These are phyloP conservation scores for Solanum hybrid DNA, from an alignment of 305 asterid species.

Conservation along the genomic window DNA sequence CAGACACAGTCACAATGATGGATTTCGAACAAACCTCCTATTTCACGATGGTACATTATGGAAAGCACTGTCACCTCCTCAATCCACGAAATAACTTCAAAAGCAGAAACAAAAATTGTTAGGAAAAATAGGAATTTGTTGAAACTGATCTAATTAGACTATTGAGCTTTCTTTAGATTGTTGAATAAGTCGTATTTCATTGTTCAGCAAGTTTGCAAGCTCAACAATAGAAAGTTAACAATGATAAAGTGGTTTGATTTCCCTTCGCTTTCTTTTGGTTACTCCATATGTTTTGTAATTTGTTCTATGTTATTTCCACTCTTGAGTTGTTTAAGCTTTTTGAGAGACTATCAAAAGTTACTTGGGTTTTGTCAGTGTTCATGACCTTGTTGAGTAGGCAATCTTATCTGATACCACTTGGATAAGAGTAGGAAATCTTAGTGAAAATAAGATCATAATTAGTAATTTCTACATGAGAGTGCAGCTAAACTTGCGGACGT, in stretches of 20 bases:
- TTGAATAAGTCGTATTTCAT: background rate
- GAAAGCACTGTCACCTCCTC: background rate
- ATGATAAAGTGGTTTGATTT: background rate
- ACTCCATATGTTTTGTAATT: background rate
- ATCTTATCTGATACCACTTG: background rate
- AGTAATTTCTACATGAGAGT: background rate
- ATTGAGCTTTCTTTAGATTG: background rate
- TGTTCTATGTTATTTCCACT: background rate
- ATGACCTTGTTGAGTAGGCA: background rate
- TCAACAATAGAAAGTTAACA: background rate
- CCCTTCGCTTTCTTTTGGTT: background rate
- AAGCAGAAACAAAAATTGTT: background rate
- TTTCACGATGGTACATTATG: slow-evolving; percentile 48
- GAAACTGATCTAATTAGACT: background rate
- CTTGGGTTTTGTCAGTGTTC: background rate
- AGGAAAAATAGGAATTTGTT: background rate
- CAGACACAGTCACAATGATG: slow-evolving; percentile 40
- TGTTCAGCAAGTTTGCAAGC: background rate
- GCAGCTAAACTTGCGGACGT: background rate
- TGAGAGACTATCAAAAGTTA: background rate
- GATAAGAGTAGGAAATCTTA: background rate
- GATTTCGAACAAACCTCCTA: slow-evolving; percentile 53
- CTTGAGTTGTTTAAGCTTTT: background rate
- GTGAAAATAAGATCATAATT: background rate
- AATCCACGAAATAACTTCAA: background rate